Base-by-base conservation (phyloP, 345 rosid genomes). In the Cochlearia excelsa region DNA sequence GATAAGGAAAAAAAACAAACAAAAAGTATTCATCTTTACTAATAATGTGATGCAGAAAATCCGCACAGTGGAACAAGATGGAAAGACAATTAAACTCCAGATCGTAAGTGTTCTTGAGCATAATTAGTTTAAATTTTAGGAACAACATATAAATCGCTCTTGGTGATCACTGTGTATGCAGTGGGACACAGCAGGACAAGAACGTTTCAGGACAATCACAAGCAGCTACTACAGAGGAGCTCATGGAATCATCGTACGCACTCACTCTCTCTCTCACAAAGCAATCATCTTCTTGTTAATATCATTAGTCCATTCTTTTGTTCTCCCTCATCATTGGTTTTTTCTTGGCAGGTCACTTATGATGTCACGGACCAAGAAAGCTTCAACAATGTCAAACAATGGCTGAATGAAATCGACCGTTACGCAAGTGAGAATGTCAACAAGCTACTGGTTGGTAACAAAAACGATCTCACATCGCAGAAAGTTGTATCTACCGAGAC, bases 181-280 rank as follows among this genome's bases (percentile, higher is more conserved):
- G 94, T 88, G 96, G 96, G 96, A 88, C 61, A 88, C 96, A 60
- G 96, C 96, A 33, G 96, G 96, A 2, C 96, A 88, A 76, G 96
- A 88, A 68, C 82, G 94, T 63, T 88, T 88, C 75, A 79, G 96
- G 81, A 88, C 96, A 33, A 88, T 85, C 69, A 85, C 96, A 34
- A 88, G 96, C 66, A 85, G 90, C 79, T 88, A 88, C 79, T 85
- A 61, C 23, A 16, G 23, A 16, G 23, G 23, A 16, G 23, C 23
- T 16, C 23, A 16, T 16, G 23, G 23, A 16, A 88, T 85, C 61
- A 85, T 88, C 57, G 94, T 88, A 70, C 54, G 79, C 30, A 6
- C 38, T 68, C 34, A 27, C 47, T 55, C 46, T 40, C 43, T 16
- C 23, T 16, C 23, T 16, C 23, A 47, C 11, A 2, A 40, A 35